Evolutionary conservation across 2,329 filamentous ascomycete genomes (phyloP), one percentile per base, ranked within the genome.

Genomic region (Teratosphaeria viscida): DNA sequence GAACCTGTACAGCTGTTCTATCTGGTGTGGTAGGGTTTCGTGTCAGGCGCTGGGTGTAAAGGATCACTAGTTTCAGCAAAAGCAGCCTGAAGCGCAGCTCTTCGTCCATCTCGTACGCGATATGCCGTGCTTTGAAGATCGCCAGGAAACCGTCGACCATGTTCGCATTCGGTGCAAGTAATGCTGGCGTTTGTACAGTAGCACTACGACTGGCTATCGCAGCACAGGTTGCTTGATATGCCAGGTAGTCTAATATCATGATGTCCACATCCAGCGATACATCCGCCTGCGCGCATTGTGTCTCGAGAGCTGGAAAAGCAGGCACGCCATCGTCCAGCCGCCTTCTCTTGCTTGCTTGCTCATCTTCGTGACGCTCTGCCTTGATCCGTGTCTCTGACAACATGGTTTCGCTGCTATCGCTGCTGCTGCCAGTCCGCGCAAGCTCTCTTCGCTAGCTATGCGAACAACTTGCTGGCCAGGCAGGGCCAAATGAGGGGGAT

Each of bases 231-330:
- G 78, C 74, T 54, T 77, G 74, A 71, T 76, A 79, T 49, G 79
- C 65, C 3, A 83, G 68, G 63, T 82, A 84, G 66, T 85, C 82
- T n/a, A 83, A 71, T 52, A 83, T 82, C 68, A 82, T 77, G 39
- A 77, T 66, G 63, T 85, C 79, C 14, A 82, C 77, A 19, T 82
- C 79, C 26, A 76, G 66, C 49, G 76, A 75, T 5, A 66, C 16
- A 26, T 71, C 69, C 3, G 68, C 58, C 57, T 75, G 67, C 5
- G 67, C 69, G 53, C 29, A 49, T 55, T 52, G 59, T 43, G 14
- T 37, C 26, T 34, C 19, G 59, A 61, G 27, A 56, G 55, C 14
- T 47, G 64, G n/a, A 49, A 10, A 49, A n/a, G 43, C n/a, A 19
- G 19, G n/a, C 43, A 23, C 43, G 16, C 23, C 43, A 19, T 49